Base-by-base conservation (phyloP, 345 rosid species). In the Pelargonium nanum region DNA sequence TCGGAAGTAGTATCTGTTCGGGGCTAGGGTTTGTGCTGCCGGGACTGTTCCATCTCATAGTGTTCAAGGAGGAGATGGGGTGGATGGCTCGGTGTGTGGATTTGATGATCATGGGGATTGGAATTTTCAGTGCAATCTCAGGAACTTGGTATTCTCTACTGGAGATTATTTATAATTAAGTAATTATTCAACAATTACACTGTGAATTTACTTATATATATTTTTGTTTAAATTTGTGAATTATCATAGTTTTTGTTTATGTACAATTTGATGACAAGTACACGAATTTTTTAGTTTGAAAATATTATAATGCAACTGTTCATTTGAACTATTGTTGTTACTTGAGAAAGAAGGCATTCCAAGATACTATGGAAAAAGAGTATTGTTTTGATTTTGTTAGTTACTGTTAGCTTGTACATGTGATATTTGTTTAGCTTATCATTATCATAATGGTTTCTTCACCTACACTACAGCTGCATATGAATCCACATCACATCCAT, bases 1-100 rank as follows among this genome's bases (percentile, higher is more conserved):
- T 89, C 4, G 98, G 98, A 1, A 92, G 91, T 67, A 89, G 98
- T 60, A 78, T 86, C 19, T 92, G 98, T 65, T 85, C 93, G 54
- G 80, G 78, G 22, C 70, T 92, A 67, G 96, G 83, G 22, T 92
- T 89, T 59, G 81, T 89, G 65, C 72, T 92, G 77, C 98, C 95
- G 4, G 72, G 93, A 13, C 62, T 83, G 74, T 85, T 89, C 69
- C 98, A 92, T 72, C 57, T 86, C 77, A 72, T 89, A 56, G 92
- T 79, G 51, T 92, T 87, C 73, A 85, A 82, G 80, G 95, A 85
- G 26, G 96, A 86, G 48, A 76, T 87, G 76, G 79, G 77, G 2
- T 78, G 92, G 91, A 73, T 23, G 56, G 83, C 77, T 12, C 15
- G 48, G 48, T 40, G 16, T 19, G 1, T 70, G 56, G 95, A 85